Evolutionary conservation across 2,329 filamentous ascomycete species (phyloP).

Genomic region (Fusarium luffae): DNA sequence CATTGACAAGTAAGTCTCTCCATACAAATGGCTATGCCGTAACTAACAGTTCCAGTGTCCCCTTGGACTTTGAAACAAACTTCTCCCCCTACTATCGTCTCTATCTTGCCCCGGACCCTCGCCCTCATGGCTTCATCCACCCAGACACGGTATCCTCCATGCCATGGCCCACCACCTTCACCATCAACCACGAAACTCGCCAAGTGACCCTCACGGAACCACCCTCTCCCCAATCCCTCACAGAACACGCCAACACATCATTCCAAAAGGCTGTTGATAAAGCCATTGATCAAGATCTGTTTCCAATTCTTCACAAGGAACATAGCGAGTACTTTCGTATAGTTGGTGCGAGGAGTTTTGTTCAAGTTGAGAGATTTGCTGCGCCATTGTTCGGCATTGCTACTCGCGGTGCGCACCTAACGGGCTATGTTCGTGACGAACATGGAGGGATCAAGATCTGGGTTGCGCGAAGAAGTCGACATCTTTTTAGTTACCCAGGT

Average conservation of each 20-base stretch:
- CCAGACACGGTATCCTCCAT: slow-evolving; percentile 58
- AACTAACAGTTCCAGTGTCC: slow-evolving; percentile 53
- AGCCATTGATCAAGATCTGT: slow-evolving; percentile 51
- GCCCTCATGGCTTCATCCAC: slow-evolving; percentile 63
- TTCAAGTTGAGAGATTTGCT: slow-evolving; percentile 69
- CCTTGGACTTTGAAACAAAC: slow-evolving; percentile 55
- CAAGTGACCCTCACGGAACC: slow-evolving; percentile 49
- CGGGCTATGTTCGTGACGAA: slow-evolving; percentile 61
- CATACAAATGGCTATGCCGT: background rate
- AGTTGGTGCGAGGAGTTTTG: slow-evolving; percentile 51
- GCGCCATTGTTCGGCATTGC: slow-evolving; percentile 74
- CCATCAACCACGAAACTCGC: slow-evolving; percentile 48
- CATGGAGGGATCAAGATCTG: slow-evolving; percentile 70
- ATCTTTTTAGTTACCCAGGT: slow-evolving; percentile 77
- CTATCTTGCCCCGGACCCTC: slow-evolving; percentile 56
- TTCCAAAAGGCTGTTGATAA: slow-evolving; percentile 55
- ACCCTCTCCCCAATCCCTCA: slow-evolving; percentile 37
- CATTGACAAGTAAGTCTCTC: slow-evolving; percentile 56
- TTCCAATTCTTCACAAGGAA: slow-evolving; percentile 52
- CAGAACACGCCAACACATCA: slow-evolving; percentile 51
- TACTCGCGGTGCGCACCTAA: slow-evolving; percentile 74
- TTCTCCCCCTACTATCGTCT: slow-evolving; percentile 57
- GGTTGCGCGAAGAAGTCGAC: slow-evolving; percentile 73
- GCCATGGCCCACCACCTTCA: slow-evolving; percentile 58
- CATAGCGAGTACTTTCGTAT: slow-evolving; percentile 59